phyloP scores from a whole-genome alignment of 306 rosid genomes.

The Dicorynia guianensis region DNA sequence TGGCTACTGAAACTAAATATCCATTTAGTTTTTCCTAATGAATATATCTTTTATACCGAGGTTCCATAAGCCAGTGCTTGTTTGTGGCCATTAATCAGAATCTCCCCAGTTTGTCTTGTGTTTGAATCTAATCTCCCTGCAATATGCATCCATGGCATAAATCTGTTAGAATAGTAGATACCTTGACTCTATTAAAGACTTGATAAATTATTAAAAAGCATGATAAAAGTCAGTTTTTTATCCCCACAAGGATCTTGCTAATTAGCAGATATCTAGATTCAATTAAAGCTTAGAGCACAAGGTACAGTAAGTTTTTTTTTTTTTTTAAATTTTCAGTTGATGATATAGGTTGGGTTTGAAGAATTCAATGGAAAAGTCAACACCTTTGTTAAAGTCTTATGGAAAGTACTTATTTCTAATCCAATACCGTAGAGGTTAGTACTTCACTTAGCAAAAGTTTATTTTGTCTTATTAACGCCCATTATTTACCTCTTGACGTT shows the following conservation, averaged over 20 bases:
- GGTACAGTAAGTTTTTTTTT: too few relatives aligned
- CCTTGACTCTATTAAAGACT: neutral
- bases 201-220: neutral
- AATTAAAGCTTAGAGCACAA: too few relatives aligned
- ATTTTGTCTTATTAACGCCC: too few relatives aligned
- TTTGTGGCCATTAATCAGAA: constrained; percentile 45
- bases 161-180: neutral
- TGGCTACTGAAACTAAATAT: neutral
- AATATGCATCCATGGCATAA: constrained; percentile 19
- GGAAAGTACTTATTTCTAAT: too few relatives aligned
- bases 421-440: too few relatives aligned
- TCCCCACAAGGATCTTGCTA: neutral
- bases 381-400: too few relatives aligned
- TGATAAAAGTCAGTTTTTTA: neutral
- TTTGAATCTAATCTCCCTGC: constrained; percentile 49
- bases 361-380: too few relatives aligned
- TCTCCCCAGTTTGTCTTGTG: constrained; percentile 46
- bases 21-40: neutral
- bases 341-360: too few relatives aligned
- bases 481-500: too few relatives aligned
- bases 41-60: constrained; percentile 36
- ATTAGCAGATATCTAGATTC: too few relatives aligned
- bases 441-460: too few relatives aligned
- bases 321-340: too few relatives aligned
- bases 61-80: constrained; percentile 49